Percentiles rank a stretch among this genome's conserved stretches.
Conservation (phyloP, 306 rosid genomes). For the Rosa rugosa region DNA sequence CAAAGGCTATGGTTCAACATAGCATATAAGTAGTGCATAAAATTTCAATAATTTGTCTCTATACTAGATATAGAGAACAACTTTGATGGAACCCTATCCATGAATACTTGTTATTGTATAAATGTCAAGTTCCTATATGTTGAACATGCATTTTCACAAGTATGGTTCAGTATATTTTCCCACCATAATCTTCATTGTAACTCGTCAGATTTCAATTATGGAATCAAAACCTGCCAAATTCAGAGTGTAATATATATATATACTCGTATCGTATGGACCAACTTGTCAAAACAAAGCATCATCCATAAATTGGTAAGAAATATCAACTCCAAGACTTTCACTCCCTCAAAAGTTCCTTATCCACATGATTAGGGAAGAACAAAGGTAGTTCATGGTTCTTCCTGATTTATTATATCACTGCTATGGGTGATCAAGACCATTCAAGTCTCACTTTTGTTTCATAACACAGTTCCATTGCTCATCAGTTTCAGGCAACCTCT, state of each 20-base stretch:
- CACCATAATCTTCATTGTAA: neutral
- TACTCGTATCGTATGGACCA: no score
- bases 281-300: no score
- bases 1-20: neutral
- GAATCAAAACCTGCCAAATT: constrained; percentile 3
- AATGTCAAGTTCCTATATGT: neutral
- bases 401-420: neutral
- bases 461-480: neutral
- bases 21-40: neutral
- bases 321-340: neutral
- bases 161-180: neutral
- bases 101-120: neutral
- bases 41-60: neutral
- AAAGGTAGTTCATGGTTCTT: neutral
- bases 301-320: neutral
- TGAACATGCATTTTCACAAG: neutral
- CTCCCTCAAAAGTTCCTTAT: neutral
- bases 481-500: neutral
- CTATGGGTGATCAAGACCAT: neutral
- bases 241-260: neutral
- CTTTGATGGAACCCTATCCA: neutral
- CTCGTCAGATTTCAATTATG: neutral
- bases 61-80: neutral
- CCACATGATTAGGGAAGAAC: neutral
- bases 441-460: neutral